phyloP scores from a whole-genome alignment of 2,329 filamentous ascomycete genomes.

The Cladosporium cucumerinum region DNA sequence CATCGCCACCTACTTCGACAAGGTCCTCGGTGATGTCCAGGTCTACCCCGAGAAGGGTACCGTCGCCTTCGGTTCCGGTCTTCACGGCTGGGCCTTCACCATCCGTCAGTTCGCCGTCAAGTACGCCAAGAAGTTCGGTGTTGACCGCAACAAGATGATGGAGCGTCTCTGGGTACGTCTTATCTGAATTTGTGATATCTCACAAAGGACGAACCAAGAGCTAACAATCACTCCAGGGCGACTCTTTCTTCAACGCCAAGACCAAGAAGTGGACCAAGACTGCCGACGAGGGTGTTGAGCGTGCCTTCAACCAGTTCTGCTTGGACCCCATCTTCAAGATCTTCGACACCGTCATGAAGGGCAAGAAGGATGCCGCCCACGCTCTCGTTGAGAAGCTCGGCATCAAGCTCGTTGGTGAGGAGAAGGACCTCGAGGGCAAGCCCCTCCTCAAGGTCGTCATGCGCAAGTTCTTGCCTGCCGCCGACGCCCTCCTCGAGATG shows the following conservation, averaged over 20 bases:
- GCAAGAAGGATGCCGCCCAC: conserved; percentile 89
- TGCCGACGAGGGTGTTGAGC: conserved; percentile 82
- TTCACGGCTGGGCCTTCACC: conserved; percentile 99
- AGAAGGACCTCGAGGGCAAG: conserved; percentile 96
- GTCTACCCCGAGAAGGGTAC: conserved; percentile 98
- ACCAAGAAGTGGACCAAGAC: conserved; percentile 99
- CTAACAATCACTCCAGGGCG: conserved; percentile 55
- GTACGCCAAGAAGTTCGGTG: conserved; percentile 99
- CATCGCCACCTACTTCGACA: conserved; percentile 98
- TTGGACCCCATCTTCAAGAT: conserved; percentile 99
- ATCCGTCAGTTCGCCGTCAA: conserved; percentile 92
- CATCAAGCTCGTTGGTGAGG: conserved; percentile 83
- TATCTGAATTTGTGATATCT: neutral
- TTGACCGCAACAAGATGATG: conserved; percentile 99
- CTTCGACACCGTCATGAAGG: conserved; percentile 94
- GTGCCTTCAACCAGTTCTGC: conserved; percentile 99
- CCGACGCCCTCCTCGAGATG: conserved; percentile 98
- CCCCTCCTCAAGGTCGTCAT: conserved; percentile 96
- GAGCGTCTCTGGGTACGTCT: conserved; percentile 90
- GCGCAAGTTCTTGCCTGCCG: conserved; percentile 97
- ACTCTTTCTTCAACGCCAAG: conserved; percentile 99
- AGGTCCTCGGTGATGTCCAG: conserved; percentile 93
- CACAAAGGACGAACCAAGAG: neutral
- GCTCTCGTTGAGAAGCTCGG: conserved; percentile 87
- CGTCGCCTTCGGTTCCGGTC: conserved; percentile 98